Evolutionary conservation across 2,329 filamentous ascomycete genomes (phyloP).

Genomic region (Pyrenophora graminea): DNA sequence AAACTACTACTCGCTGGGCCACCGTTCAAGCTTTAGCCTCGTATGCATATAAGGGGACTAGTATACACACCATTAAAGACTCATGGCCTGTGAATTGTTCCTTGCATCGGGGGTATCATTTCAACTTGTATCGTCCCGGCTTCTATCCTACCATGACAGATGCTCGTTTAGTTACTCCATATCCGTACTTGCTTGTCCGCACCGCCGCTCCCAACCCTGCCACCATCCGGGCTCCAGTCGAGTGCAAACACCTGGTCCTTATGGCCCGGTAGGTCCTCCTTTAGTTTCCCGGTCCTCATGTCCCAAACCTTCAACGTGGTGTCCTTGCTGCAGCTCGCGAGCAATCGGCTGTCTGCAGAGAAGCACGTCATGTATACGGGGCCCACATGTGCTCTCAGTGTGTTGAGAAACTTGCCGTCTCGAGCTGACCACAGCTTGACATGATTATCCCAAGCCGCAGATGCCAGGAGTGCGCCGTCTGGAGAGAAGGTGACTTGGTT

Average conservation of each 20-base stretch:
- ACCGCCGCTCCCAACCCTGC: conserved; percentile 86
- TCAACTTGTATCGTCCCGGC: not conserved
- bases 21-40: not conserved
- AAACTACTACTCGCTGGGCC: too few species aligned
- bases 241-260: conserved; percentile 92
- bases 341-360: conserved; percentile 84
- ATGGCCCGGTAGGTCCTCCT: conserved; percentile 83
- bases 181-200: conserved; percentile 79
- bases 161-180: conserved; percentile 60
- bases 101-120: conserved; percentile 16
- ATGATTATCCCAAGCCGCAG: conserved; percentile 89
- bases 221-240: conserved; percentile 92
- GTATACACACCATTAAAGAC: not conserved
- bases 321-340: conserved; percentile 88
- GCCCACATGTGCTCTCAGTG: conserved; percentile 84
- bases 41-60: not conserved
- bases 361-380: conserved; percentile 93
- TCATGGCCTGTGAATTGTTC: not conserved
- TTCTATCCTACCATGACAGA: not conserved
- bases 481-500: conserved; percentile 95
- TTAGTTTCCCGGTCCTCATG: conserved; percentile 79
- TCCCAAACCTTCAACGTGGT: conserved; percentile 96
- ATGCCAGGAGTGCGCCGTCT: conserved; percentile 85
- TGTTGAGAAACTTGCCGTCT: conserved; percentile 79
- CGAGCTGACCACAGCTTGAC: conserved; percentile 88